Conservation (phyloP, 345 rosid species). For the Populus ilicifolia region DNA sequence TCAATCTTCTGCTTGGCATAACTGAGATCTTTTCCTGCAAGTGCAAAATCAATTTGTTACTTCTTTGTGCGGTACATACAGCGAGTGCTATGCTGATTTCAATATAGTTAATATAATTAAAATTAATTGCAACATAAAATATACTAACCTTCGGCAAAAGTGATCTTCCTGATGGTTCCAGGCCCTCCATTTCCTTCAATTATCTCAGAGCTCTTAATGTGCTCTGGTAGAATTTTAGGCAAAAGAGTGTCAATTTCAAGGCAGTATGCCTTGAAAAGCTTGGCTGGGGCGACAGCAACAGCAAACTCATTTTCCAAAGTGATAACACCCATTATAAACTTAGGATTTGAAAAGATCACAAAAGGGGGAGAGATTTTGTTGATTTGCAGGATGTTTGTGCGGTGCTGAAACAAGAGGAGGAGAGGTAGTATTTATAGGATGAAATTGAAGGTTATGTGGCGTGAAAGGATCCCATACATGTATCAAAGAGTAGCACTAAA, state of each 20-base stretch:
- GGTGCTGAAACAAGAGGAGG: not conserved
- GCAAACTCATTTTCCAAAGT: not conserved
- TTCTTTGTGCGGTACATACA: too few species aligned
- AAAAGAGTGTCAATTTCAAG: not conserved
- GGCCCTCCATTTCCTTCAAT: not conserved
- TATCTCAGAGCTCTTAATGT: not conserved
- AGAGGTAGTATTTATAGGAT: not conserved
- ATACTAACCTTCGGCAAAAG: not conserved
- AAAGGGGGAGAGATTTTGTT: not conserved
- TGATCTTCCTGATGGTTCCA: slow-evolving; percentile 3
- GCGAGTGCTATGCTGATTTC: not conserved
- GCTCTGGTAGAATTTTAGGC: not conserved
- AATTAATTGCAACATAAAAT: too few species aligned
- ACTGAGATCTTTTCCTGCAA: not conserved
- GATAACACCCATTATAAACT: not conserved
- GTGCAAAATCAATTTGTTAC: accelerated
- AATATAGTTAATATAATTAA: too few species aligned
- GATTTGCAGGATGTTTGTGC: not conserved
- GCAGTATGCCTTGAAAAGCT: not conserved
- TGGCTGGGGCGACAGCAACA: not conserved
- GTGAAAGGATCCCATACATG: too few species aligned
- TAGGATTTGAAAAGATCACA: not conserved
- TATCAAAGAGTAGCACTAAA: too few species aligned
- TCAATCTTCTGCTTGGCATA: not conserved
- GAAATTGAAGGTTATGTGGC: not conserved